Conservation (phyloP, 345 rosid species). For the Passiflora organensis region DNA sequence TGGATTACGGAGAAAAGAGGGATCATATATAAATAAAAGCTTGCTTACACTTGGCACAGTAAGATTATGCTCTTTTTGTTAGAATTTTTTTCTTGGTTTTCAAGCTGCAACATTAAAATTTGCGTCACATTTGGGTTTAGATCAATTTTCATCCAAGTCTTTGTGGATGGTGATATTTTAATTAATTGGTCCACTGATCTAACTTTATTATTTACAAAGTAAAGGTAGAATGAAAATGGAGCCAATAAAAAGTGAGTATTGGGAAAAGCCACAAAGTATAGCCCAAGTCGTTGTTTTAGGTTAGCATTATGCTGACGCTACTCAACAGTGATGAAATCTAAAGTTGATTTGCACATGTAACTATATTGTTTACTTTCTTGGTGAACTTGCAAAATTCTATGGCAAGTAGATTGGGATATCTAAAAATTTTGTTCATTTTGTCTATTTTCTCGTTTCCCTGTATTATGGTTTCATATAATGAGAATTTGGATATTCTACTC, state of each 20-base stretch:
- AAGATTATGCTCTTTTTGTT: constrained; percentile 12
- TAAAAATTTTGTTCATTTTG: too few species aligned
- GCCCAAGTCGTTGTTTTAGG: too few species aligned
- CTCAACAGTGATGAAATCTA: neutral
- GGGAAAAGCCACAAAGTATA: neutral
- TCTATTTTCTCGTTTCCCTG: too few species aligned
- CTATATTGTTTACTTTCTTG: neutral
- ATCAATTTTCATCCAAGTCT: too few species aligned
- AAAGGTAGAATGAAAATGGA: too few species aligned
- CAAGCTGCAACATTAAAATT: neutral
- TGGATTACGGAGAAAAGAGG: constrained; percentile 69
- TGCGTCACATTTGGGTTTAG: neutral
- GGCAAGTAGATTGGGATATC: too few species aligned
- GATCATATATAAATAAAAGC: constrained; percentile 71
- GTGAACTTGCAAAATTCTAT: too few species aligned
- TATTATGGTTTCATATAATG: too few species aligned
- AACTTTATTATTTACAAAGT: too few species aligned
- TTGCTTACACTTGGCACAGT: constrained; percentile 73
- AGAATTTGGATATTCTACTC: too few species aligned
- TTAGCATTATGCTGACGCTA: constrained; percentile 1
- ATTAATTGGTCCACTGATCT: too few species aligned
- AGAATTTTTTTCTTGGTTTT: neutral
- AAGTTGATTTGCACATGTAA: neutral
- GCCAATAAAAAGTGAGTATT: neutral
- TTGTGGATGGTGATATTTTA: too few species aligned